Percentiles rank a stretch among this genome's conserved stretches.
Evolutionary conservation across 139 green algal species (phyloP).

Genomic region (Monoraphidium neglectum): DNA sequence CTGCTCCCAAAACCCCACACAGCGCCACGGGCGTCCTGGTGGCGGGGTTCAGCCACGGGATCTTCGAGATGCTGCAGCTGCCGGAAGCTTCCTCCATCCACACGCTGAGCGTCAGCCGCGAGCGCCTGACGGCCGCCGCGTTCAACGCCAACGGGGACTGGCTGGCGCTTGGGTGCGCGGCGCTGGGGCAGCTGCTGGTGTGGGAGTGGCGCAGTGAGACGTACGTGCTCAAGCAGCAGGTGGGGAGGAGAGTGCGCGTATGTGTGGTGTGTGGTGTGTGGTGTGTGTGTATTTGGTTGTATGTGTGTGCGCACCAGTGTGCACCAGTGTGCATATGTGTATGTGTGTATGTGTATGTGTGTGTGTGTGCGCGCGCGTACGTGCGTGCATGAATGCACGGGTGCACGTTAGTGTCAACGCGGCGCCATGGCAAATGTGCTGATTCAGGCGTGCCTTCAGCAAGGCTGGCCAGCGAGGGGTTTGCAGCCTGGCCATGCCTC

Average conservation of each 20-base stretch:
- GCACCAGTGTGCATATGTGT: too few relatives aligned
- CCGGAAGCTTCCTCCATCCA: constrained; percentile 77
- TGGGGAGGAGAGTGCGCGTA: background rate
- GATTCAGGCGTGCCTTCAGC: too few relatives aligned
- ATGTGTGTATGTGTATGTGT: too few relatives aligned
- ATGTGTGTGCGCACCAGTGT: too few relatives aligned
- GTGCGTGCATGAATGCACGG: too few relatives aligned
- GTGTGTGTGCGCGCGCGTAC: too few relatives aligned
- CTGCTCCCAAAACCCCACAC: too few relatives aligned
- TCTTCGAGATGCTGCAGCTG: constrained; percentile 93
- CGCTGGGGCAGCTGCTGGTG: constrained; percentile 96
- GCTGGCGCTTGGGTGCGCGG: constrained; percentile 82
- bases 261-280: background rate
- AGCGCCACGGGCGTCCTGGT: constrained; percentile 37
- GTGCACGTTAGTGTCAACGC: too few relatives aligned
- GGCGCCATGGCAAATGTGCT: too few relatives aligned
- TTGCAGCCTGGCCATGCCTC: too few relatives aligned
- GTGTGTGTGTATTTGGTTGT: too few relatives aligned
- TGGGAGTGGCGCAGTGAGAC: constrained; percentile 97
- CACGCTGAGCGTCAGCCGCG: constrained; percentile 39
- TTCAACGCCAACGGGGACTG: constrained; percentile 91
- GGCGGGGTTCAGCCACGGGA: constrained; percentile 62
- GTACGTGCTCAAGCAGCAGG: constrained; percentile 89
- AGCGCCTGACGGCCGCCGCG: constrained; percentile 65
- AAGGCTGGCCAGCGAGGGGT: too few relatives aligned